Evolutionary conservation across 1,139 yeast genomes (phyloP), one percentile per base, ranked within the genome.

Genomic region (Lodderomyces pseudojiufengensis): DNA sequence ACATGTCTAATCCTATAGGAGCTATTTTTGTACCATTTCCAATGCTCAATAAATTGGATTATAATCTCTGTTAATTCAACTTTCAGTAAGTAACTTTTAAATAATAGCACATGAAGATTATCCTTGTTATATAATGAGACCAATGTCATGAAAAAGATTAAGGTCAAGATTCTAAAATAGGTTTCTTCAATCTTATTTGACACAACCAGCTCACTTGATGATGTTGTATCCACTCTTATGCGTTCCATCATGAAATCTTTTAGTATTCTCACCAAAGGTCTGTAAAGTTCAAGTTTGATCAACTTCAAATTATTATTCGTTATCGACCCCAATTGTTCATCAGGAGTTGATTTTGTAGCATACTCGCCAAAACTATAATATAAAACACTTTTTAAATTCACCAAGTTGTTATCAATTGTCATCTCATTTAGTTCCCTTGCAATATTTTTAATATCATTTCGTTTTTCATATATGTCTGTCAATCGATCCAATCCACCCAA

Each of bases 11-110:
- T 45, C 32, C 68, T 49, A 34, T 59, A 56, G 9, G 47, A 32
- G 13, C 46, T 42, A 28, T 52, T 57, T 26, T 59, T 71, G 31
- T 63, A 44, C 80, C 87, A 78, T 44, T 87, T 73, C 82, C 94
- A 80, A 36, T 70, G 62, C 42, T 83, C 88, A 9, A 85, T 65
- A 35, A 76, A 71, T 23, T 61, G 57, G 2, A 80, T 60, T 9
- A 85, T 50, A 12, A 58, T 59, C 1, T 68, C 48, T 31, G 85
- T 46, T 1, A 82, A 29, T 26, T 70, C 62, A 0, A 55, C 32
- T 3, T 55, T 48, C 3, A 50, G 52, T 31, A 70, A 45, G 23
- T 50, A 45, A 1, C 47, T 39, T 42, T 54, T 24, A 32, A 49
- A 50, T 11, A 36, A 33, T 10, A 29, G 3, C 24, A 21, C 13